Conservation (phyloP, 495 filamentous ascomycete species). For the Penicillium simplicissimum region DNA sequence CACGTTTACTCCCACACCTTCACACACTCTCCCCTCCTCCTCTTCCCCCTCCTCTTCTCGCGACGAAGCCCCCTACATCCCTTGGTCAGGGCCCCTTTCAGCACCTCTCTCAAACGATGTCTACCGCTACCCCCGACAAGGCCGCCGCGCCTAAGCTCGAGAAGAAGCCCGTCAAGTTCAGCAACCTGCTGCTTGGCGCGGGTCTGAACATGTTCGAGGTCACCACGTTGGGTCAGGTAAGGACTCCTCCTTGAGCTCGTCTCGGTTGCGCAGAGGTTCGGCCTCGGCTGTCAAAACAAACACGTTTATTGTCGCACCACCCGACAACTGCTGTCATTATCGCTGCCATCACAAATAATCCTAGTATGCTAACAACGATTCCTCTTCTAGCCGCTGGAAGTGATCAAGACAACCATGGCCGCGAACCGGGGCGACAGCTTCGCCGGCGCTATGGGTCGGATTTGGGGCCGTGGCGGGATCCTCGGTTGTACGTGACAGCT, state of each 20-base stretch:
- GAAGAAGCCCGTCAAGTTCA: slow-evolving; percentile 99
- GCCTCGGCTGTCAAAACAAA: not conserved
- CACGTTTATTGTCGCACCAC: not conserved
- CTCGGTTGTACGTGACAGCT: slow-evolving; percentile 79
- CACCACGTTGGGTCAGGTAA: slow-evolving; percentile 81
- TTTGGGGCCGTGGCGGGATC: slow-evolving; percentile 92
- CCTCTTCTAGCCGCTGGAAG: slow-evolving; percentile 79
- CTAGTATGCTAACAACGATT: slow-evolving; percentile 21
- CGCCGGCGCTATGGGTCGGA: slow-evolving; percentile 72
- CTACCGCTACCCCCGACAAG: slow-evolving; percentile 54
- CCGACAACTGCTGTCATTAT: not conserved
- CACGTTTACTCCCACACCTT: slow-evolving; percentile 5
- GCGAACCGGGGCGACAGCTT: slow-evolving; percentile 92
- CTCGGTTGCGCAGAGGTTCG: not conserved
- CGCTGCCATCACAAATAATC: not conserved
- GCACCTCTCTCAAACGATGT: slow-evolving; percentile 49
- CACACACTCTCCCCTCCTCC: slow-evolving; percentile 11
- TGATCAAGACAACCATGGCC: slow-evolving; percentile 99
- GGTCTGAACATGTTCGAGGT: slow-evolving; percentile 98
- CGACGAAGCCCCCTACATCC: slow-evolving; percentile 81
- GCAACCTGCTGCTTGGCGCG: slow-evolving; percentile 93
- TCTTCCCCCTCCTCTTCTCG: slow-evolving; percentile 30
- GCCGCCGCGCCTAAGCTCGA: slow-evolving; percentile 61
- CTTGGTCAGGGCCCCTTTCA: slow-evolving; percentile 88
- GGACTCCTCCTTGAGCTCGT: not conserved